These are phyloP conservation scores for Oehlia diaphana DNA, from an alignment of 192 early-diverging fungal species.

Conservation along the genomic window DNA sequence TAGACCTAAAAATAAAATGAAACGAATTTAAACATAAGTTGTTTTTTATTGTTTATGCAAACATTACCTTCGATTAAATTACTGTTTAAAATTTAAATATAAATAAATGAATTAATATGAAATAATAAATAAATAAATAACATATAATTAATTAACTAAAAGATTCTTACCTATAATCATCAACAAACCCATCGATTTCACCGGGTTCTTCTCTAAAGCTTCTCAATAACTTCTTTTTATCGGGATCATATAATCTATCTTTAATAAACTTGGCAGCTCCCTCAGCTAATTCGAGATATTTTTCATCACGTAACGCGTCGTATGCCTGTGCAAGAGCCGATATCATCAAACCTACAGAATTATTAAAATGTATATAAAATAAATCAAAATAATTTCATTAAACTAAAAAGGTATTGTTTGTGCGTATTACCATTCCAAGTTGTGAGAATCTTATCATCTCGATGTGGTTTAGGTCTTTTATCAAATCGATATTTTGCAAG, in stretches of 20 bases:
- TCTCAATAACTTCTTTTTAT: conserved; percentile 39
- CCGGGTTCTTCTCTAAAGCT: conserved; percentile 50
- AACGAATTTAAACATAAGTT: not conserved
- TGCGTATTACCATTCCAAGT: conserved; percentile 56
- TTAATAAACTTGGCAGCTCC: conserved; percentile 50
- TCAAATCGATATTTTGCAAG: conserved; percentile 43
- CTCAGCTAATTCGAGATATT: conserved; percentile 43
- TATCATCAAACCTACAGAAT: conserved; percentile 50
- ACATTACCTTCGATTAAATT: conserved; percentile 23
- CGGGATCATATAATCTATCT: conserved; percentile 44
- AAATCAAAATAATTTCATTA: too few species aligned
- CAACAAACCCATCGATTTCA: conserved; percentile 52
- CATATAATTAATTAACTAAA: not conserved
- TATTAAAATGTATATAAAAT: not conserved
- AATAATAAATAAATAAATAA: not conserved
- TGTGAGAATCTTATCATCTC: conserved; percentile 64
- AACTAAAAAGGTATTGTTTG: too few species aligned
- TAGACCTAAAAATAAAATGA: conserved; percentile 47
- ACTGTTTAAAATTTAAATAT: not conserved
- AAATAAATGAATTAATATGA: not conserved
- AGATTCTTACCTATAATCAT: conserved; percentile 55
- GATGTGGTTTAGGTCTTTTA: conserved; percentile 53
- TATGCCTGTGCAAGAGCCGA: conserved; percentile 46
- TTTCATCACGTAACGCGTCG: conserved; percentile 34
- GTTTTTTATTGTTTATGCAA: too few species aligned